Evolutionary conservation across 192 early-diverging fungal genomes (phyloP).

Genomic region (Linnemannia elongata): DNA sequence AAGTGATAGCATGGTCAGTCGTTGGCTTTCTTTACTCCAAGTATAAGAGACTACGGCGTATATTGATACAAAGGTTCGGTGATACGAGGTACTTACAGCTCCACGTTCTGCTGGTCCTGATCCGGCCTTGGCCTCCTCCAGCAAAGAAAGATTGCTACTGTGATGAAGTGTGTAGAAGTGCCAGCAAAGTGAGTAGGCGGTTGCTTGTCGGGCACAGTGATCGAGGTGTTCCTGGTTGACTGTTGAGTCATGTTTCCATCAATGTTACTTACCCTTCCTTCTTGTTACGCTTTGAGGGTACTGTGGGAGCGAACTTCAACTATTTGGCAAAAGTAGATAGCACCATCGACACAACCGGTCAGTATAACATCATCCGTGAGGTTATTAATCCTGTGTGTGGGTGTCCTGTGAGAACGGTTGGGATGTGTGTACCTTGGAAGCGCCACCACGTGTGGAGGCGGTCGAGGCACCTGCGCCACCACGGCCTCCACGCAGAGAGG

Average conservation of each 20-base stretch:
- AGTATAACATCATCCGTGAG: not conserved
- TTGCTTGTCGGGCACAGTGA: not conserved
- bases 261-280: conserved; percentile 61
- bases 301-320: conserved; percentile 73
- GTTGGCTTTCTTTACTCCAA: not conserved
- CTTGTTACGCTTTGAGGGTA: conserved; percentile 69
- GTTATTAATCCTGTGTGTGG: too few relatives aligned
- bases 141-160: conserved; percentile 44
- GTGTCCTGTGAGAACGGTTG: too few relatives aligned
- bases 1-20: conserved; percentile 14
- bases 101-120: conserved; percentile 29
- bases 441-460: conserved; percentile 54
- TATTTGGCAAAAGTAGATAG: conserved; percentile 27
- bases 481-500: conserved; percentile 51
- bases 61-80: not conserved
- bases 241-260: not conserved
- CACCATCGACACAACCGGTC: not conserved
- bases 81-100: not conserved
- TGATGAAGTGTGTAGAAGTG: not conserved
- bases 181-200: not conserved
- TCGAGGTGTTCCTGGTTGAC: not conserved
- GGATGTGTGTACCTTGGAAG: conserved; percentile 50
- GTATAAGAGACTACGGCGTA: not conserved
- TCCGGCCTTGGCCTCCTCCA: conserved; percentile 52
- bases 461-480: conserved; percentile 15